Percentiles rank a stretch among this genome's conserved stretches.
These are phyloP conservation scores for Termitomyces sp. DNA, from an alignment of 768 basidiomycete genomes.

Conservation along the genomic window DNA sequence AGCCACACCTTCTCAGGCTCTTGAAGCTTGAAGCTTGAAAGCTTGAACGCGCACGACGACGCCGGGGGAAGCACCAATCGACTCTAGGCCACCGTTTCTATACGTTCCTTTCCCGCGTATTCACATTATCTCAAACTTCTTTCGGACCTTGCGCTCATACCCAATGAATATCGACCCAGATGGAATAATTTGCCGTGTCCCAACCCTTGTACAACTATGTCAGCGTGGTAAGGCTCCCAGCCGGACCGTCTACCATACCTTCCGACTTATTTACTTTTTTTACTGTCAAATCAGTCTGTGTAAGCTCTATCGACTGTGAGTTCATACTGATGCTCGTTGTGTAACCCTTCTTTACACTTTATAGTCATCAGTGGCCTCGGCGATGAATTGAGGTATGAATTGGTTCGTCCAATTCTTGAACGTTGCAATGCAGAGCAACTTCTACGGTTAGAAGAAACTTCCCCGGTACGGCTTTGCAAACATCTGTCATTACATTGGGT, in stretches of 20 bases:
- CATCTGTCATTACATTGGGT: neutral
- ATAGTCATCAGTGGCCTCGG: constrained; percentile 68
- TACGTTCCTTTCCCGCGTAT: neutral
- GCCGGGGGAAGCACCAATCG: constrained; percentile 34
- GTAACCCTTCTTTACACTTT: neutral
- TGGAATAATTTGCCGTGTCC: constrained; percentile 39
- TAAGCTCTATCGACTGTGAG: constrained; percentile 59
- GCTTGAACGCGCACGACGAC: neutral
- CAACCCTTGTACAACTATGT: constrained; percentile 64
- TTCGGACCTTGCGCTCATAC: neutral
- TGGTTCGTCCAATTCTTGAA: constrained; percentile 73
- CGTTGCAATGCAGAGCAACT: constrained; percentile 71
- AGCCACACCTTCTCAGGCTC: no score
- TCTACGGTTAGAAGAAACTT: constrained; percentile 60
- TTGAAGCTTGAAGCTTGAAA: no score
- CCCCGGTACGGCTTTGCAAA: constrained; percentile 49
- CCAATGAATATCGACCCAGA: constrained; percentile 35
- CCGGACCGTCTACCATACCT: constrained; percentile 3
- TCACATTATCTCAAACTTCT: neutral
- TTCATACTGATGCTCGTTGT: constrained; percentile 1
- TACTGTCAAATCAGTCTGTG: constrained; percentile 42
- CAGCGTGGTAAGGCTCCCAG: constrained; percentile 52
- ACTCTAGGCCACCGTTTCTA: neutral
- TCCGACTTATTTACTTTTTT: constrained; percentile 2
- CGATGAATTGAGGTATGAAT: constrained; percentile 54